Evolutionary conservation across 441 rosid genomes (phyloP).

Genomic region (Erysimum cheiri): DNA sequence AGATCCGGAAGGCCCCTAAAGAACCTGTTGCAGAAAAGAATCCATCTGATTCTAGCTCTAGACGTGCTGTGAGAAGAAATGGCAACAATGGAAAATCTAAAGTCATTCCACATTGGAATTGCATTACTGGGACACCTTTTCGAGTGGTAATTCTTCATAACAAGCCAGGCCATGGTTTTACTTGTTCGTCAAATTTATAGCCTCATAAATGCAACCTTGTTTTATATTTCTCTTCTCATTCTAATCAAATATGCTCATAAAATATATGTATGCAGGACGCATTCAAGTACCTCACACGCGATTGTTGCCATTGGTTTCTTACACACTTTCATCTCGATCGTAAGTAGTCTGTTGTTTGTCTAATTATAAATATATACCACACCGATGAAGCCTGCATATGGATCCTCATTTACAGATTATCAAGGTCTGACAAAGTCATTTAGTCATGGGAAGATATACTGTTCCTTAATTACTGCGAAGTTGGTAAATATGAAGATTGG

Average conservation of each 20-base stretch:
- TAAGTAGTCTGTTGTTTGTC: constrained; percentile 56
- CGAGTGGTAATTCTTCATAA: constrained; percentile 71
- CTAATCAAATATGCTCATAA: neutral
- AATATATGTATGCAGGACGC: constrained; percentile 76
- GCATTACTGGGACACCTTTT: constrained; percentile 82
- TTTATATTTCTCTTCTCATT: neutral
- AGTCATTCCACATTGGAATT: constrained; percentile 82
- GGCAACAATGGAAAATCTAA: constrained; percentile 54
- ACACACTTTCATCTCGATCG: constrained; percentile 98
- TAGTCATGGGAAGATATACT: constrained; percentile 87
- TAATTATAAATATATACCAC: neutral
- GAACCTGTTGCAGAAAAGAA: constrained; percentile 43
- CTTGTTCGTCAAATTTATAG: neutral
- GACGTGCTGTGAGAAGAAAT: constrained; percentile 45
- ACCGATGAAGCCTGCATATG: constrained; percentile 26
- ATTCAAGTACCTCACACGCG: constrained; percentile 87
- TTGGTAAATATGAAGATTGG: constrained; percentile 89
- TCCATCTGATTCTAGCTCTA: constrained; percentile 46
- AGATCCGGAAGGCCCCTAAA: constrained; percentile 46
- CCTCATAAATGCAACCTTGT: neutral
- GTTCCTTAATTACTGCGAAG: constrained; percentile 85
- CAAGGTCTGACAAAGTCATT: constrained; percentile 94
- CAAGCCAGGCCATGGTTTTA: neutral
- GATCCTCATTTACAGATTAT: constrained; percentile 66
- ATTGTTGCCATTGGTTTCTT: constrained; percentile 97